phyloP scores from a whole-genome alignment of 768 basidiomycete genomes.

The Suillus tomentosus region DNA sequence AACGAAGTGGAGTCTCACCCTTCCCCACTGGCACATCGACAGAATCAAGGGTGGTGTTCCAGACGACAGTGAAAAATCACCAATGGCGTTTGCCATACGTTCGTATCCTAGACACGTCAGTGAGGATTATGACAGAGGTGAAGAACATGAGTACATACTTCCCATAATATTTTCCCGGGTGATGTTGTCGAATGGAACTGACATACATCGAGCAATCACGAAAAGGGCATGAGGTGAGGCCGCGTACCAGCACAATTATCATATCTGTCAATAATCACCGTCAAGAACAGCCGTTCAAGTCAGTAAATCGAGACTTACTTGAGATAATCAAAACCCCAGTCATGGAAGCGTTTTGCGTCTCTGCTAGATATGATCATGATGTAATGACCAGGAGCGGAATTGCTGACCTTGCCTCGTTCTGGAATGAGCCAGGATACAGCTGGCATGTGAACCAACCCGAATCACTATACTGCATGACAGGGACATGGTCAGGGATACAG shows the following conservation, averaged over 20 bases:
- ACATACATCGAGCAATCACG: neutral
- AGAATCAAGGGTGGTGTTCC: slow-evolving; percentile 58
- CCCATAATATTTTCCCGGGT: slow-evolving; percentile 58
- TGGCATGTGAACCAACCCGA: slow-evolving; percentile 72
- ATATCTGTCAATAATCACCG: slow-evolving; percentile 39
- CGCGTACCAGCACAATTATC: slow-evolving; percentile 57
- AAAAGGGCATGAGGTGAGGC: neutral
- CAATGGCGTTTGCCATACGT: slow-evolving; percentile 62
- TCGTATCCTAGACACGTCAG: slow-evolving; percentile 47
- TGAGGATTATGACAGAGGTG: slow-evolving; percentile 7
- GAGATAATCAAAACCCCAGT: slow-evolving; percentile 68
- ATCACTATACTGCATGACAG: slow-evolving; percentile 53
- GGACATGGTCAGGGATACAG: neutral
- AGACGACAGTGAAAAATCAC: slow-evolving; percentile 45
- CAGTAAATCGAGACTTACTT: slow-evolving; percentile 44
- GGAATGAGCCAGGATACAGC: slow-evolving; percentile 64
- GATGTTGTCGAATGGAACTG: slow-evolving; percentile 59
- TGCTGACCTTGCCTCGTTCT: slow-evolving; percentile 57
- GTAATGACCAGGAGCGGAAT: neutral
- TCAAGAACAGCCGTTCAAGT: neutral
- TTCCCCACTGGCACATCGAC: slow-evolving; percentile 71
- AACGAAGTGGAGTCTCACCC: slow-evolving; percentile 39
- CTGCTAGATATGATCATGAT: slow-evolving; percentile 31
- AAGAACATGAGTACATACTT: slow-evolving; percentile 37
- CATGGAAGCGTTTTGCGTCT: slow-evolving; percentile 58